These are phyloP conservation scores for Collybia mongolica DNA, from an alignment of 768 basidiomycete species.

Conservation along the genomic window DNA sequence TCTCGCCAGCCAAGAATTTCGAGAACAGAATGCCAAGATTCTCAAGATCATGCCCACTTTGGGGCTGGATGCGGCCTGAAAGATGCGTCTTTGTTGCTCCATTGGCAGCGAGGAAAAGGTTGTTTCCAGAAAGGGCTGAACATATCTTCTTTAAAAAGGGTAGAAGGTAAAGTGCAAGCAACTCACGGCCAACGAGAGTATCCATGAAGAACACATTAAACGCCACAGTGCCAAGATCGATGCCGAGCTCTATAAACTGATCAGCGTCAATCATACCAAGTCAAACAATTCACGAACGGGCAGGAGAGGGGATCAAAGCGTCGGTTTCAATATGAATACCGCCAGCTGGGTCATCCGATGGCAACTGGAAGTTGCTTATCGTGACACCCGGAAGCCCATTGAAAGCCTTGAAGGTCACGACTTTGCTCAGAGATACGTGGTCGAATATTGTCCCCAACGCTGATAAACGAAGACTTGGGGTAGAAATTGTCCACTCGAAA, in stretches of 20 bases:
- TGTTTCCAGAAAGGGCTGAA: slow-evolving; percentile 50
- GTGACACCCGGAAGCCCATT: slow-evolving; percentile 69
- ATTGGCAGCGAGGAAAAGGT: slow-evolving; percentile 50
- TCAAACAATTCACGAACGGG: slow-evolving; percentile 43
- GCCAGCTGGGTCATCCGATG: slow-evolving; percentile 64
- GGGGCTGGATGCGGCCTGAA: slow-evolving; percentile 62
- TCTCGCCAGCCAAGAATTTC: slow-evolving; percentile 59
- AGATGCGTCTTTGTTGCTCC: slow-evolving; percentile 50
- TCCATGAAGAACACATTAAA: slow-evolving; percentile 64
- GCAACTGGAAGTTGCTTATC: slow-evolving; percentile 70
- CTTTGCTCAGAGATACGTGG: slow-evolving; percentile 58
- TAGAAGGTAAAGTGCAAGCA: slow-evolving; percentile 1
- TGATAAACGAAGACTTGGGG: slow-evolving; percentile 56
- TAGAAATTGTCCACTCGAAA: slow-evolving; percentile 73
- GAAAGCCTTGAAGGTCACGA: slow-evolving; percentile 65
- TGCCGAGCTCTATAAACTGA: slow-evolving; percentile 54
- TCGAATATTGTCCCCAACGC: slow-evolving; percentile 73
- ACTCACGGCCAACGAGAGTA: slow-evolving; percentile 60
- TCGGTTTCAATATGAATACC: slow-evolving; percentile 73
- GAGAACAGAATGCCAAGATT: slow-evolving; percentile 65
- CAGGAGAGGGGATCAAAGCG: slow-evolving; percentile 60
- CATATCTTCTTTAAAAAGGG: not conserved
- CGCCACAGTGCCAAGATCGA: slow-evolving; percentile 62
- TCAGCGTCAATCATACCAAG: slow-evolving; percentile 11
- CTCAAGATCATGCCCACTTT: slow-evolving; percentile 52